Conservation (phyloP, 805 yeast species). For the Cyberlindnera bimundalis region DNA sequence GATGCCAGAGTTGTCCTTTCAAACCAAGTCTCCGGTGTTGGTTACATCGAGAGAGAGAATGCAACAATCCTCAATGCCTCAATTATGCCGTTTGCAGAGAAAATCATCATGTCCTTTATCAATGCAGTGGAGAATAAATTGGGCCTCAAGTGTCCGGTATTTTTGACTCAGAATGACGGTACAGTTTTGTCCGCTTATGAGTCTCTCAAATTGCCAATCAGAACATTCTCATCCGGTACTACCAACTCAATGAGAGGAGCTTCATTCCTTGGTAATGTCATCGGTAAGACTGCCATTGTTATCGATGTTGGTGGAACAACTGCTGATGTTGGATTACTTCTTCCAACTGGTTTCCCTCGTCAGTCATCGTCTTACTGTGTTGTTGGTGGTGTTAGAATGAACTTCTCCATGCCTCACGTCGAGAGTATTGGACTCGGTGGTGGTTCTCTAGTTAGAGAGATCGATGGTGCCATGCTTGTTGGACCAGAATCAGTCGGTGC, state of each 20-base stretch:
- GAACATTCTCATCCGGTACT: constrained; percentile 47
- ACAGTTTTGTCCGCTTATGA: constrained; percentile 40
- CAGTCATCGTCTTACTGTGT: constrained; percentile 41
- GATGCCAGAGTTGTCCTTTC: constrained; percentile 36
- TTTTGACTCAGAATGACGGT: constrained; percentile 47
- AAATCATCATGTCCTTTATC: constrained; percentile 38
- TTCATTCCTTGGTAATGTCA: constrained; percentile 36
- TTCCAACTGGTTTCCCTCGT: constrained; percentile 45
- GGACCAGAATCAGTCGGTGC: constrained; percentile 50
- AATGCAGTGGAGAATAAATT: constrained; percentile 31
- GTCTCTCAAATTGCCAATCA: constrained; percentile 39
- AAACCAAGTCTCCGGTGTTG: constrained; percentile 39
- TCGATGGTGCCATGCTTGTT: constrained; percentile 29
- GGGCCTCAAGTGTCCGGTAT: constrained; percentile 37
- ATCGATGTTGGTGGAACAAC: constrained; percentile 52
- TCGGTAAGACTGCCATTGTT: constrained; percentile 33
- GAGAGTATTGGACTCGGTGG: constrained; percentile 50
- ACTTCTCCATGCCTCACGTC: constrained; percentile 49
- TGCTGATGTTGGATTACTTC: constrained; percentile 44
- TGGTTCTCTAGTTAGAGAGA: constrained; percentile 40
- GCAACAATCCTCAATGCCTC: constrained; percentile 46
- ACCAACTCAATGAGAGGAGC: constrained; percentile 49
- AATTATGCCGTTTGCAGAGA: constrained; percentile 39
- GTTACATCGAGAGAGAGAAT: constrained; percentile 44
- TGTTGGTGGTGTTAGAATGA: constrained; percentile 48